phyloP scores from a whole-genome alignment of 139 green algal species.

The Limnomonas spitsbergensis region DNA sequence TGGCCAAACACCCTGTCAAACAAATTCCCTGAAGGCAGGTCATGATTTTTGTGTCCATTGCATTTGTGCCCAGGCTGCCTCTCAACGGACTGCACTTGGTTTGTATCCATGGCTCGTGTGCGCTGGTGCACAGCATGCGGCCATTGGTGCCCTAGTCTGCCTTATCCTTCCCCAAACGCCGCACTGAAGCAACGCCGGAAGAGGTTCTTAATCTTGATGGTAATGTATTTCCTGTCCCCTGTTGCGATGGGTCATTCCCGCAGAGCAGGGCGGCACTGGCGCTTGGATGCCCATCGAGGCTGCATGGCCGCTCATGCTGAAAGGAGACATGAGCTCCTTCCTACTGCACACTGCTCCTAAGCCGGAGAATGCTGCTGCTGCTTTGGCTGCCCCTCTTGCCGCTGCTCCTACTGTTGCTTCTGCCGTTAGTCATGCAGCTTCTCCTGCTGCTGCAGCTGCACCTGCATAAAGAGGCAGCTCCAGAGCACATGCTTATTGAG shows the following conservation, averaged over 20 bases:
- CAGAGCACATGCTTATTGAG: too few species aligned
- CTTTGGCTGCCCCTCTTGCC: too few species aligned
- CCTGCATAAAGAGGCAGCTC: too few species aligned
- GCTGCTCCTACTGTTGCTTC: too few species aligned
- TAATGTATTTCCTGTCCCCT: too few species aligned
- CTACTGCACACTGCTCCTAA: background rate
- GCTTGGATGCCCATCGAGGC: slow-evolving; percentile 11
- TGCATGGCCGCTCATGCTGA: slow-evolving; percentile 5
- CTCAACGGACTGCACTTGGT: too few species aligned
- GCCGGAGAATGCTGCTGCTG: too few species aligned
- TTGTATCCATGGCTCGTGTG: background rate
- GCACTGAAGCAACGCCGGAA: too few species aligned
- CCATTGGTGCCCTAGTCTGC: too few species aligned
- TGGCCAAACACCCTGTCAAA: background rate
- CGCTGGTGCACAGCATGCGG: background rate
- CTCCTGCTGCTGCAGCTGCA: too few species aligned
- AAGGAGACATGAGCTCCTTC: background rate
- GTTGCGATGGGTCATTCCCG: slow-evolving; percentile 3
- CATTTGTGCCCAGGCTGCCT: background rate
- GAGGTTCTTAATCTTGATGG: too few species aligned
- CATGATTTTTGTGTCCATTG: background rate
- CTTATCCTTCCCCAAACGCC: background rate
- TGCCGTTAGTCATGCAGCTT: too few species aligned
- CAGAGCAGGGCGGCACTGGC: slow-evolving; percentile 21
- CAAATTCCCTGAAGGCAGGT: background rate